Evolutionary conservation across 2,329 filamentous ascomycete genomes (phyloP), one percentile per base, ranked within the genome.

Genomic region (Ceratocystiopsis brevicomis): DNA sequence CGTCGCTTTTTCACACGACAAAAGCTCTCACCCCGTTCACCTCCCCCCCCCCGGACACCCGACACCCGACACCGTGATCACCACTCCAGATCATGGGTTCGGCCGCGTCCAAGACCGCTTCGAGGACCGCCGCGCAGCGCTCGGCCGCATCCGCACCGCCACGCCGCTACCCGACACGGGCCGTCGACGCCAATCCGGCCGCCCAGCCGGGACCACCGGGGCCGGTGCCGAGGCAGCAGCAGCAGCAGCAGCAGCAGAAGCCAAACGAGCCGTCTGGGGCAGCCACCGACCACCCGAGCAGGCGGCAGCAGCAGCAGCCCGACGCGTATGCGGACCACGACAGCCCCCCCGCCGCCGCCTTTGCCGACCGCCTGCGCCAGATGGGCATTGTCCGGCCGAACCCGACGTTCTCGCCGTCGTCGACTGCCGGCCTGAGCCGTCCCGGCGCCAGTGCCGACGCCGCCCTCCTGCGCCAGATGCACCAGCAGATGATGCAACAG

Each of bases 321-420:
- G 21, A 21, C 21, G 2, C 25, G 6, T 8, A 14, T 33, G 16
- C 16, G 19, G 13, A 25, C 19, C 16, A 36, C 40, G 47, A 51
- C 16, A 38, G 39, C 25, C 25, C 25, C 6, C 25, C 25, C 25
- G 25, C 25, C 25, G 25, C 57, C 16, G 63, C 58, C 48, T 73
- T 71, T 54, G 65, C 69, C 10, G 57, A 58, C 40, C 68, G 71
- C 15, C 62, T 75, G 6, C 62, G 62, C 21, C 57, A 68, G 48
- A 71, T 75, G 64, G 71, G 70, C 52, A 59, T 72, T 30, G 69
- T 63, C 10, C 62, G 68, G 39, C 69, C 71, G 5, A 69, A 67
- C 48, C 69, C 70, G 30, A 71, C 66, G 5, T 66, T 62, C 39
- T 73, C 69, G 6, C 59, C 65, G 19, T 70, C 68, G 2, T 73